These are phyloP conservation scores for Limtongia smithiae DNA, from an alignment of 805 yeast species.

Conservation along the genomic window DNA sequence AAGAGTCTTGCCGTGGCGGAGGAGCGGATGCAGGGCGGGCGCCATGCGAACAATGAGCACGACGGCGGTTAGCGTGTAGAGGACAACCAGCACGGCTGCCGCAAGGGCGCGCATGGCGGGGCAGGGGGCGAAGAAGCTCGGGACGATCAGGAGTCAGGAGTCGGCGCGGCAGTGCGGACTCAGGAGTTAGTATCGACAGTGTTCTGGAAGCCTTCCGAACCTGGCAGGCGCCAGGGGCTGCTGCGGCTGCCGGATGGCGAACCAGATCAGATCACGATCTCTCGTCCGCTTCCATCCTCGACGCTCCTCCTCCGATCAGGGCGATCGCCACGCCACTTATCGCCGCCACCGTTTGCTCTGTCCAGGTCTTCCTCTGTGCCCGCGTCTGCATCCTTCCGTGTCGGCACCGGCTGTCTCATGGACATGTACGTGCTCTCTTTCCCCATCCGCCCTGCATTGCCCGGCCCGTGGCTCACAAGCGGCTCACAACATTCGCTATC, in stretches of 20 bases:
- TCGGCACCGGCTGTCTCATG: background rate
- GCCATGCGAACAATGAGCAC: slow-evolving; percentile 6
- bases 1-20: slow-evolving; percentile 22
- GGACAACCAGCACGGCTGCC: slow-evolving; percentile 2
- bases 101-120: slow-evolving; percentile 12
- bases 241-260: no score
- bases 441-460: background rate
- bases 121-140: no score
- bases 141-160: no score
- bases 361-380: background rate
- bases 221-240: no score
- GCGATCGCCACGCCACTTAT: no score
- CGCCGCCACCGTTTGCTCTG: background rate
- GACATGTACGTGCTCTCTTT: no score
- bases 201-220: slow-evolving; percentile 1
- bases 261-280: no score
- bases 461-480: background rate
- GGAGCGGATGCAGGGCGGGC: slow-evolving; percentile 12
- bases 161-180: no score
- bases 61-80: slow-evolving; percentile 6
- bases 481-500: background rate
- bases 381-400: no score
- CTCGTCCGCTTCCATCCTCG: background rate
- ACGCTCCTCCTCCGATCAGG: background rate
- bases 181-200: no score